Evolutionary conservation across 1,139 yeast genomes (phyloP), one percentile per base, ranked within the genome.

Genomic region (Candida albicans): DNA sequence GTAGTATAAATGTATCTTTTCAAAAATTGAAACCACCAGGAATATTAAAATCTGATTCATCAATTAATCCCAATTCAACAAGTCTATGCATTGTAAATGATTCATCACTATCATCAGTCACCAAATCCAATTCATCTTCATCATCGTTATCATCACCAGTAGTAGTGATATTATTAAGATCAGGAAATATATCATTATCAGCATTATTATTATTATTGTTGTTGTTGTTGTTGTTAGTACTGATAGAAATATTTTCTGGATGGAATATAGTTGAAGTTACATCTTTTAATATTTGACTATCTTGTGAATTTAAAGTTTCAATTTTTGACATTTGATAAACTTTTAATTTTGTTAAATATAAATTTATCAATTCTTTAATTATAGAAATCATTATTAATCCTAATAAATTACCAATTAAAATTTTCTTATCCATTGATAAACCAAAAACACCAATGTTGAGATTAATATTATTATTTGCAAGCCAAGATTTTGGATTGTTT

Each of bases 361-460:
- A 52, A 42, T 69, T 70, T 12, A 55, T 39, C 15, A 60, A 39
- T 46, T 73, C 79, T 49, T 71, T 72, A 8, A 54, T 42, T 5
- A 69, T 40, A 1, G 67, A 75, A 8, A 70, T 69, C 2, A 55
- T 42, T 0, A 63, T 58, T 48, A 73, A 50, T 1, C 73, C 74
- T 2, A 64, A 41, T 26, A 72, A 51, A 50, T 73, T 73, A 35
- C 68, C 56, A 27, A 68, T 48, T 33, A 72, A 56, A 32, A 61
- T 28, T 33, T 64, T 40, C 39, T 62, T 67, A 9, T 64, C 68
- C 8, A 47, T 41, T 2, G 65, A 56, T 11, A 64, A 42, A 24
- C 40, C 38, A n/a, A n/a, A n/a, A n/a, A n/a, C n/a, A n/a, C n/a
- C n/a, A n/a, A n/a, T n/a, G n/a, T 6, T 39, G 35, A 12, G 41